phyloP scores from a whole-genome alignment of 2,329 filamentous ascomycete species.

The Grosmannia huntii region DNA sequence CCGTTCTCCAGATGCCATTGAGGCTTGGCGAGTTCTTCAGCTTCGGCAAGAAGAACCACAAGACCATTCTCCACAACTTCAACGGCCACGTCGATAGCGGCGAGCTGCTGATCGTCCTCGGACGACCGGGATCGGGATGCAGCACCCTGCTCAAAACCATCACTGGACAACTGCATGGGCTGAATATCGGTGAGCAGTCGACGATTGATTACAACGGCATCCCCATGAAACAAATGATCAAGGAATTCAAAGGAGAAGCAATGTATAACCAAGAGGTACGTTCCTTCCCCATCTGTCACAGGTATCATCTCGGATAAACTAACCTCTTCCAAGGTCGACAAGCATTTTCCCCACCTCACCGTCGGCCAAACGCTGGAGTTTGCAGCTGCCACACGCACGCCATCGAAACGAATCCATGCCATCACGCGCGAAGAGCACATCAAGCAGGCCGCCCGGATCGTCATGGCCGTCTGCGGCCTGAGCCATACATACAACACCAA shows the following conservation, averaged over 20 bases:
- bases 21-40: slow-evolving; percentile 31
- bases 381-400: slow-evolving; percentile 1
- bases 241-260: slow-evolving; percentile 51
- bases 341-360: slow-evolving; percentile 56
- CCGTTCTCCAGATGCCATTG: slow-evolving; percentile 37
- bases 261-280: slow-evolving; percentile 58
- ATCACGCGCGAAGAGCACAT: background rate
- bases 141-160: slow-evolving; percentile 45
- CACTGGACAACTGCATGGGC: slow-evolving; percentile 44
- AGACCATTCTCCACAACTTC: slow-evolving; percentile 48
- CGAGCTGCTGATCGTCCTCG: slow-evolving; percentile 44
- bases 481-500: slow-evolving; percentile 54
- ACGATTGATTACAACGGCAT: slow-evolving; percentile 51
- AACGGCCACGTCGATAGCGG: slow-evolving; percentile 41
- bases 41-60: slow-evolving; percentile 36
- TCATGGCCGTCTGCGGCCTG: slow-evolving; percentile 59
- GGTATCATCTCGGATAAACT: background rate
- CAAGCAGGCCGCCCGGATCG: slow-evolving; percentile 1
- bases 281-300: background rate
- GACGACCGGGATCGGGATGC: slow-evolving; percentile 44
- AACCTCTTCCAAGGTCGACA: slow-evolving; percentile 25
- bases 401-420: background rate
- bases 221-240: slow-evolving; percentile 36
- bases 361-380: slow-evolving; percentile 56
- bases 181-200: slow-evolving; percentile 37